These are phyloP conservation scores for Nepenthes mirabilis DNA, from an alignment of 148 eudicot genomes.

Conservation along the genomic window DNA sequence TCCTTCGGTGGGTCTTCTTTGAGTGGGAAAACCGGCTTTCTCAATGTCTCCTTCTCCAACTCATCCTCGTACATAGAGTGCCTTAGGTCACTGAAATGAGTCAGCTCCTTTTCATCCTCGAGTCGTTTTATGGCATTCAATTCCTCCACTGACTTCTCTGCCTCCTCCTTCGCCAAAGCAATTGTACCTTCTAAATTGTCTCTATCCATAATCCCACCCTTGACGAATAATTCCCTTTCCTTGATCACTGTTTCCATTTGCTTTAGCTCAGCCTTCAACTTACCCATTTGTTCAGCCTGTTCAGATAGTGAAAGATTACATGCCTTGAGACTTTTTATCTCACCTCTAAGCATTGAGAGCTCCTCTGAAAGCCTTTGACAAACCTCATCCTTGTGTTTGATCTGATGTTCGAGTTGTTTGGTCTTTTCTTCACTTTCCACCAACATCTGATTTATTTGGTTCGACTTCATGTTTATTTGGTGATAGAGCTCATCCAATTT, in stretches of 20 bases:
- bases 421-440: constrained; percentile 34
- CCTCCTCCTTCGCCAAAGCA: constrained; percentile 8
- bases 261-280: constrained; percentile 28
- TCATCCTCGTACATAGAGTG: constrained; percentile 42
- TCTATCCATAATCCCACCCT: constrained; percentile 20
- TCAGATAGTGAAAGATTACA: constrained; percentile 31
- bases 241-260: constrained; percentile 22
- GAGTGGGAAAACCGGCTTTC: constrained; percentile 41
- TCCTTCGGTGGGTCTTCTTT: constrained; percentile 53
- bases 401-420: constrained; percentile 26
- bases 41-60: constrained; percentile 47
- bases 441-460: constrained; percentile 25
- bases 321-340: constrained; percentile 29
- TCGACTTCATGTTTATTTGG: constrained; percentile 28
- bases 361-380: constrained; percentile 22
- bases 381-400: constrained; percentile 33
- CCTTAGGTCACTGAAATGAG: constrained; percentile 31
- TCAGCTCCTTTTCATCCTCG: constrained; percentile 38
- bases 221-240: constrained; percentile 34
- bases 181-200: constrained; percentile 20
- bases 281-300: constrained; percentile 20
- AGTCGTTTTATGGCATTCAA: constrained; percentile 23
- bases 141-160: constrained; percentile 27
- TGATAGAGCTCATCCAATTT: constrained; percentile 31
- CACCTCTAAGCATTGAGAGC: constrained; percentile 26